Percentiles rank a stretch among this genome's conserved stretches.
Evolutionary conservation across 2,329 filamentous ascomycete species (phyloP).

Genomic region (Colletotrichum sp.): DNA sequence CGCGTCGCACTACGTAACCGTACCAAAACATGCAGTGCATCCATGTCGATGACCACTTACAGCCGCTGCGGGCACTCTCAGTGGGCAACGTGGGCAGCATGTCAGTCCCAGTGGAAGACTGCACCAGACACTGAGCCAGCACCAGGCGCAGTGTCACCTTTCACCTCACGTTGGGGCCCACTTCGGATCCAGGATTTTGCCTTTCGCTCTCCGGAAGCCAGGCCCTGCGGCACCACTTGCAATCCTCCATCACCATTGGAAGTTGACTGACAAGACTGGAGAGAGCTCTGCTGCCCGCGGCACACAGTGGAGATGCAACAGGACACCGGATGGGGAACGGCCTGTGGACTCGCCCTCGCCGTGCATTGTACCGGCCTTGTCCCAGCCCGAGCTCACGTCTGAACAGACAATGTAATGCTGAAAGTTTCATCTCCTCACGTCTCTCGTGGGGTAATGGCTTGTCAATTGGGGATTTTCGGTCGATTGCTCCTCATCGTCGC

Average conservation of each 20-base stretch:
- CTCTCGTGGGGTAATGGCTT: not conserved
- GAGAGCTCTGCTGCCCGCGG: not conserved
- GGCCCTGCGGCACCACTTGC: not conserved
- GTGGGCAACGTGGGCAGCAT: not conserved
- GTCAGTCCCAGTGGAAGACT: not conserved
- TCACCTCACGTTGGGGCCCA: slow-evolving; percentile 1
- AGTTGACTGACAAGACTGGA: not conserved
- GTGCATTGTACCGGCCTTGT: not conserved
- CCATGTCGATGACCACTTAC: not conserved
- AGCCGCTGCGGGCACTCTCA: slow-evolving; percentile 1
- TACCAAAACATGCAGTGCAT: not conserved
- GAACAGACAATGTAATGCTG: slow-evolving; percentile 7
- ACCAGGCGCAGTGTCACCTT: not conserved
- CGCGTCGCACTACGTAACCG: slow-evolving; percentile 13
- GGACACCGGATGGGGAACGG: not conserved
- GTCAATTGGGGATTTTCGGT: not conserved
- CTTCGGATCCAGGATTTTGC: slow-evolving; percentile 14
- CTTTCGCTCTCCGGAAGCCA: slow-evolving; percentile 1
- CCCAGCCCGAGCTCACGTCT: slow-evolving; percentile 9
- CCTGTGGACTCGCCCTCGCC: not conserved
- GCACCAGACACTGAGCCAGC: not conserved
- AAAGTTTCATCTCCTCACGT: not conserved
- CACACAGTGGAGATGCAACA: not conserved
- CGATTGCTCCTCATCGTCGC: not conserved
- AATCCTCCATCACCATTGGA: not conserved